Evolutionary conservation across 805 yeast species (phyloP).

Genomic region (Metschnikowia baotianmanensis): DNA sequence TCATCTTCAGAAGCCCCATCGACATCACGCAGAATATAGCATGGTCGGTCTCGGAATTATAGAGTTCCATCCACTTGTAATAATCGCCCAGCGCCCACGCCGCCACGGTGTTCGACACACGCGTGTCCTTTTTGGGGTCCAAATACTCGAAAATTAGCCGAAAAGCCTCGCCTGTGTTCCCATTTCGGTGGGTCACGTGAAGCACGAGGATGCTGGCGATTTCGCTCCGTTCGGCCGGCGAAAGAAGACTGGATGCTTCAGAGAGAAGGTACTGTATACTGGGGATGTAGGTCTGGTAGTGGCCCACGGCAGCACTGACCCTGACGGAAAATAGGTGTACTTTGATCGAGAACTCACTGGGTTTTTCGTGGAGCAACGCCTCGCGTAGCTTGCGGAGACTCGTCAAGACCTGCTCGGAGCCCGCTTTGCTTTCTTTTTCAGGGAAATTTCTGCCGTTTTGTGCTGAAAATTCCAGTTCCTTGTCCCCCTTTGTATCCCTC

Average conservation of each 20-base stretch:
- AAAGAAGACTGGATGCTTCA: slow-evolving; percentile 22
- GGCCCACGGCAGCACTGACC: slow-evolving; percentile 44
- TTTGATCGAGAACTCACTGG: slow-evolving; percentile 39
- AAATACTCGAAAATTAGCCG: slow-evolving; percentile 28
- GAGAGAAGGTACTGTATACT: slow-evolving; percentile 44
- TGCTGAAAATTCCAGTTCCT: not conserved
- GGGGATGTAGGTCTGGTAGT: slow-evolving; percentile 55
- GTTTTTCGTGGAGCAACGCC: slow-evolving; percentile 41
- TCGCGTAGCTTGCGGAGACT: slow-evolving; percentile 53
- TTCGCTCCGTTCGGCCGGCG: slow-evolving; percentile 35
- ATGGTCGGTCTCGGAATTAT: slow-evolving; percentile 32
- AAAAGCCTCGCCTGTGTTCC: slow-evolving; percentile 32
- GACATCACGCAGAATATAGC: slow-evolving; percentile 39
- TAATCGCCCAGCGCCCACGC: slow-evolving; percentile 34
- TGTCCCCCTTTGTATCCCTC: no score
- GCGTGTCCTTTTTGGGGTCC: slow-evolving; percentile 14
- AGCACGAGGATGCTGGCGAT: slow-evolving; percentile 41
- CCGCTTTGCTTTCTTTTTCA: slow-evolving; percentile 19
- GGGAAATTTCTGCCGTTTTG: not conserved
- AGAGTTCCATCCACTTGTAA: slow-evolving; percentile 28
- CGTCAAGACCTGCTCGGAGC: slow-evolving; percentile 19
- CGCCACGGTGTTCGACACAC: slow-evolving; percentile 19
- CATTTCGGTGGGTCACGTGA: slow-evolving; percentile 44
- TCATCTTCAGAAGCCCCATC: slow-evolving; percentile 37
- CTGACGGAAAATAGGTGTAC: slow-evolving; percentile 50